Conservation (phyloP, 2,329 filamentous ascomycete genomes). For the Zasmidium citrigriseum region DNA sequence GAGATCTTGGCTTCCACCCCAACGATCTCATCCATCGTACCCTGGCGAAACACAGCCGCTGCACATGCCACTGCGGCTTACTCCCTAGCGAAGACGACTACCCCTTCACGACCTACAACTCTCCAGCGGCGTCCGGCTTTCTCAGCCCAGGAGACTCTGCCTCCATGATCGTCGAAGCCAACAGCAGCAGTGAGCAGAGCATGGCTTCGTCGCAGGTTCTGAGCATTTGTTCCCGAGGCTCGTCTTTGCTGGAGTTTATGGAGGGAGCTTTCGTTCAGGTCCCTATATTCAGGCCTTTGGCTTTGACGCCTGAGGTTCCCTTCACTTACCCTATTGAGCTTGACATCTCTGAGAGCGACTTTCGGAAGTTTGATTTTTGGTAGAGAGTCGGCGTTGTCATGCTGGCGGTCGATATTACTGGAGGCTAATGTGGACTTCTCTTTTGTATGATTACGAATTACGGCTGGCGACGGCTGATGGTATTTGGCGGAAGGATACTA, state of each 20-base stretch:
- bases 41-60: conserved; percentile 2
- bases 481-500: too few relatives aligned
- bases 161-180: conserved; percentile 7
- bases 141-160: background rate
- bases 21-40: background rate
- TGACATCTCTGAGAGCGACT: background rate
- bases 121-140: background rate
- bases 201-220: conserved; percentile 6
- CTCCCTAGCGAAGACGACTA: background rate
- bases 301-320: conserved; percentile 1
- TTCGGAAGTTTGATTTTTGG: background rate
- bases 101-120: background rate
- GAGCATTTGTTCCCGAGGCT: conserved; percentile 3
- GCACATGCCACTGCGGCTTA: conserved; percentile 2
- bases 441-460: too few relatives aligned
- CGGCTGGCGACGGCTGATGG: too few relatives aligned
- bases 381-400: background rate
- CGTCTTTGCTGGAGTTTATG: conserved; percentile 2
- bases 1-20: conserved; percentile 6
- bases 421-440: background rate
- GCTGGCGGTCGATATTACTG: background rate
- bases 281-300: background rate
- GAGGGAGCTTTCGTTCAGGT: background rate
- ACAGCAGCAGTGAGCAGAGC: background rate
- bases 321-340: background rate